Percentiles rank a stretch among this genome's conserved stretches.
Conservation (phyloP, 306 rosid genomes). For the Cajanus cajan region DNA sequence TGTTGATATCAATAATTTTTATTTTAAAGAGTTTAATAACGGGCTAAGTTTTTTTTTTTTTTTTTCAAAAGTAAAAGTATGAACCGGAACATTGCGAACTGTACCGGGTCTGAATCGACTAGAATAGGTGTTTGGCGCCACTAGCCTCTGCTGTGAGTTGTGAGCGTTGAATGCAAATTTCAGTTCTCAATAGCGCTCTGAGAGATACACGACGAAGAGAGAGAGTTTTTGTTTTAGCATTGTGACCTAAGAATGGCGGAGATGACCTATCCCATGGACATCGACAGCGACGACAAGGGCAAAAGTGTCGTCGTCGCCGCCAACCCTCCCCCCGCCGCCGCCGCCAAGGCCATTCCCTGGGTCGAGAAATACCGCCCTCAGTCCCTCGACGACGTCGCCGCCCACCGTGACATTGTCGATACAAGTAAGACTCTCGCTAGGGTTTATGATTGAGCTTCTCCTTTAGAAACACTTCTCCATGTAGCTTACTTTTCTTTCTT, state of each 20-base stretch:
- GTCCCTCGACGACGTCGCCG: slow-evolving; percentile 87
- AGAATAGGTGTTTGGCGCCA: slow-evolving; percentile 28
- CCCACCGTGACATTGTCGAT: slow-evolving; percentile 96
- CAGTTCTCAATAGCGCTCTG: not conserved
- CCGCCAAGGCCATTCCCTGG: slow-evolving; percentile 66
- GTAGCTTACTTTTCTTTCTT: not conserved
- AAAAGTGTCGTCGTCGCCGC: slow-evolving; percentile 37
- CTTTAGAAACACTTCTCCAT: not conserved
- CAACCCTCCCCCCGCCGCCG: slow-evolving; percentile 33
- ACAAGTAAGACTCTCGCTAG: slow-evolving; percentile 61
- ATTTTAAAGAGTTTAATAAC: no score
- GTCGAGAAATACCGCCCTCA: slow-evolving; percentile 96
- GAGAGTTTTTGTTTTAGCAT: not conserved
- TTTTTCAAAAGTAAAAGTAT: not conserved
- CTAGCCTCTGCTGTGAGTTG: not conserved
- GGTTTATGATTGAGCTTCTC: slow-evolving; percentile 32
- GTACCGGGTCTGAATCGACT: not conserved
- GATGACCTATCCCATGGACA: slow-evolving; percentile 49
- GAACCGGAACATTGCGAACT: not conserved
- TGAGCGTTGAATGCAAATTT: not conserved
- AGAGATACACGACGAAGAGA: not conserved
- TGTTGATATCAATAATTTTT: no score
- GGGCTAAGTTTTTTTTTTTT: no score
- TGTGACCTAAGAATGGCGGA: slow-evolving; percentile 42
- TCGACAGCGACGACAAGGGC: slow-evolving; percentile 63